Evolutionary conservation across 768 basidiomycete genomes (phyloP).

Genomic region (Paxillus involutus): DNA sequence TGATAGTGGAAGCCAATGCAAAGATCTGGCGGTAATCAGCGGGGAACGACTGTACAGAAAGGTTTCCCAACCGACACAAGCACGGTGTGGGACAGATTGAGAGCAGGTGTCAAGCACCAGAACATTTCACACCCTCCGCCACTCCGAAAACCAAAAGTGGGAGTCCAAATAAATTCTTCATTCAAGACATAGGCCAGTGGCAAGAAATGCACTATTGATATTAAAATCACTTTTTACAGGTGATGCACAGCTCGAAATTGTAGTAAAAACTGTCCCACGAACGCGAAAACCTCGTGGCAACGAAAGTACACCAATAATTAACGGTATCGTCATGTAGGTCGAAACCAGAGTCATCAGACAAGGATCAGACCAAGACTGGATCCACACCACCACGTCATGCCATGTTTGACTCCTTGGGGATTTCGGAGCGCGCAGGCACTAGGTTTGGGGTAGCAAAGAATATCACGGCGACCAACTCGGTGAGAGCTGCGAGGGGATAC

Average conservation of each 20-base stretch:
- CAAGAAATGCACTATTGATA: not conserved
- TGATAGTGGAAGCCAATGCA: not conserved
- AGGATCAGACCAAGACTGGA: not conserved
- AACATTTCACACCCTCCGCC: not conserved
- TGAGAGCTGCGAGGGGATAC: slow-evolving; percentile 32
- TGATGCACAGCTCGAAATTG: not conserved
- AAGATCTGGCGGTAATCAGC: slow-evolving; percentile 6
- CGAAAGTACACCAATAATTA: not conserved
- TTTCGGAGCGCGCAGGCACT: slow-evolving; percentile 23
- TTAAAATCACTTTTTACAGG: not conserved
- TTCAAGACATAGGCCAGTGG: not conserved
- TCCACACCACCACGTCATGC: not conserved
- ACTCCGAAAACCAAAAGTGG: not conserved
- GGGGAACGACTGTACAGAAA: slow-evolving; percentile 6
- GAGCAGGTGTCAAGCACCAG: not conserved
- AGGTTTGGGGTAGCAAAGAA: slow-evolving; percentile 31
- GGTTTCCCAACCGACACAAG: not conserved
- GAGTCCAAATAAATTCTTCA: no score
- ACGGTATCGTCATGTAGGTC: not conserved
- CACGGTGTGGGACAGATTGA: not conserved
- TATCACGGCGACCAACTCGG: slow-evolving; percentile 31
- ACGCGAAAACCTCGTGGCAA: no score
- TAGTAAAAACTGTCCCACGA: not conserved
- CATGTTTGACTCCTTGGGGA: not conserved
- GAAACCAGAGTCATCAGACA: no score